Percentiles rank a stretch among this genome's conserved stretches.
Evolutionary conservation across 192 early-diverging fungal genomes (phyloP).

Genomic region (Linderina pennispora): DNA sequence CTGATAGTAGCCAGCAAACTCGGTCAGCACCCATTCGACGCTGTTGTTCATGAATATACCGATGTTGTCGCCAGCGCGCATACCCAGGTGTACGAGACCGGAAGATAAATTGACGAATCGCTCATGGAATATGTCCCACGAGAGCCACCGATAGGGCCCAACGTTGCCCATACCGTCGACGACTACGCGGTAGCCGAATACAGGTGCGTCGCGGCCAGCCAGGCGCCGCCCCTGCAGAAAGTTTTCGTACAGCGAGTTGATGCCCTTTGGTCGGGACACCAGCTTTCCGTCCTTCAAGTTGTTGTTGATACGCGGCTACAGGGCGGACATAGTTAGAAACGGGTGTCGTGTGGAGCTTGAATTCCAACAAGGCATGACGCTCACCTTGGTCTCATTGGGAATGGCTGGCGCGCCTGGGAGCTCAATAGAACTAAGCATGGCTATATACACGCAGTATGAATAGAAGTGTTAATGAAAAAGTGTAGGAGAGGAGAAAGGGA

Average conservation of each 20-base stretch:
- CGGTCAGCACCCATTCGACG: constrained; percentile 75
- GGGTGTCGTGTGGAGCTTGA: too few species aligned
- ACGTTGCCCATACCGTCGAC: constrained; percentile 51
- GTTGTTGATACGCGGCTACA: constrained; percentile 33
- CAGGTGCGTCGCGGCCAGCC: constrained; percentile 47
- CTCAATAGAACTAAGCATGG: too few species aligned
- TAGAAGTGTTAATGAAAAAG: too few species aligned
- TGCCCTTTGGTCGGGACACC: constrained; percentile 42
- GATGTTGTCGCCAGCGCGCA: constrained; percentile 35
- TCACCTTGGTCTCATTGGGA: constrained; percentile 1
- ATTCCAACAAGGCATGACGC: too few species aligned
- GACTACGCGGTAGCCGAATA: constrained; percentile 61
- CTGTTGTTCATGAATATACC: constrained; percentile 74
- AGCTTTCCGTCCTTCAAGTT: constrained; percentile 28
- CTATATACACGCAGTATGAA: too few species aligned
- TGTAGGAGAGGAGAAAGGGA: too few species aligned
- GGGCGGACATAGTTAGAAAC: neutral
- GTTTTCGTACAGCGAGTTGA: constrained; percentile 71
- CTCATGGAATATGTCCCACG: constrained; percentile 53
- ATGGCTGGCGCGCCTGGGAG: neutral
- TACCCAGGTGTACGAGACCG: constrained; percentile 29
- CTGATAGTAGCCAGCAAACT: constrained; percentile 61
- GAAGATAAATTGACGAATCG: constrained; percentile 59
- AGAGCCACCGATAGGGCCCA: constrained; percentile 62
- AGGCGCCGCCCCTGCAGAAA: constrained; percentile 61